phyloP scores from a whole-genome alignment of 192 early-diverging fungal genomes.

The Gamsiella multidivaricata region DNA sequence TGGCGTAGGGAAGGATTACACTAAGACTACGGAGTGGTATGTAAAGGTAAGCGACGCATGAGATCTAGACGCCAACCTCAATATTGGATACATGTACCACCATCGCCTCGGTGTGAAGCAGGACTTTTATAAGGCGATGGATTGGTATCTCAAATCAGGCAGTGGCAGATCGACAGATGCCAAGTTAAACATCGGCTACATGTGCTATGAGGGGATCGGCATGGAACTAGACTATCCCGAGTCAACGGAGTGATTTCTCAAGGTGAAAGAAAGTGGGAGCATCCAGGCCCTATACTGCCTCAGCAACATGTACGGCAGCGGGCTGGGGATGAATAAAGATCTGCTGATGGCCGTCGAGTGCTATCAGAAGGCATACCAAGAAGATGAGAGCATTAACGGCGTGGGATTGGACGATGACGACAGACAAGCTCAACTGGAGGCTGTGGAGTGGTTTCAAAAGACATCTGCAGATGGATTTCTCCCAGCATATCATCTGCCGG shows the following conservation, averaged over 20 bases:
- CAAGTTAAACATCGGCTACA: not conserved
- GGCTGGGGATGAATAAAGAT: not conserved
- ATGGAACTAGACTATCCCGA: not conserved
- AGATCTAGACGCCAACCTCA: not conserved
- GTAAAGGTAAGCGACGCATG: not conserved
- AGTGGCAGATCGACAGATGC: not conserved
- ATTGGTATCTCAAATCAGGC: not conserved
- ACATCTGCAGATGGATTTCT: too few species aligned
- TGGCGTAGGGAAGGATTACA: not conserved
- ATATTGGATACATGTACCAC: not conserved
- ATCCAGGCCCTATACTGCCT: not conserved
- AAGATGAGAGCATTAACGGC: too few species aligned
- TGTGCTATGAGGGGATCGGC: not conserved
- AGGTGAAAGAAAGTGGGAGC: not conserved
- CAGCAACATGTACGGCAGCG: not conserved
- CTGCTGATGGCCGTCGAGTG: too few species aligned
- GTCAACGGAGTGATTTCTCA: not conserved
- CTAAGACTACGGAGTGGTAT: not conserved
- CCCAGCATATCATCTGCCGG: too few species aligned
- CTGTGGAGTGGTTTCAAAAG: too few species aligned
- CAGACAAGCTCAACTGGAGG: too few species aligned
- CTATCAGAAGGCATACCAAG: too few species aligned
- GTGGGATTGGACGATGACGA: too few species aligned
- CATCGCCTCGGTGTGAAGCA: not conserved
- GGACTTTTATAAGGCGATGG: not conserved